A percentile compares a stretch with the other conserved stretches of the same genome.
Conservation (phyloP, 2,329 filamentous ascomycete species). For the Penicillium nordicum region DNA sequence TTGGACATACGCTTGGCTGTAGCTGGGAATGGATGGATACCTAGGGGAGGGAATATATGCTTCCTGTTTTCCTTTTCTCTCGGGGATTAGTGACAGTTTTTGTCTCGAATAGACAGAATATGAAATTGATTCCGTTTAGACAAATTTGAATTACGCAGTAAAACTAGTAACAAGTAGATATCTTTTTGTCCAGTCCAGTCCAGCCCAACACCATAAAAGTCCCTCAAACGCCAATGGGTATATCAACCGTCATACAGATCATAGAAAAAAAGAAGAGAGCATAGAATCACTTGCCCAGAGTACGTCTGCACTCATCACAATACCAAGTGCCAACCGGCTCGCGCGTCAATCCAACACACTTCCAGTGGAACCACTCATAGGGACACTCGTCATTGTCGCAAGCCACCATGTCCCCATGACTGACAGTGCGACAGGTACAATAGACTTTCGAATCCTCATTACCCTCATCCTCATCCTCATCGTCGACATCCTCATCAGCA, state of each 20-base stretch:
- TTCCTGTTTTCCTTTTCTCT: neutral
- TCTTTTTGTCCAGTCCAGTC: neutral
- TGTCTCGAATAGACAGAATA: slow-evolving; percentile 2
- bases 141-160: neutral
- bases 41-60: neutral
- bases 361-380: slow-evolving; percentile 66
- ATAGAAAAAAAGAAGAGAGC: slow-evolving; percentile 1
- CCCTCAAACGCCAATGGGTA: slow-evolving; percentile 18
- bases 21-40: slow-evolving; percentile 4
- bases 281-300: slow-evolving; percentile 33
- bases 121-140: slow-evolving; percentile 4
- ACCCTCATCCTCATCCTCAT: slow-evolving; percentile 49
- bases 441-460: slow-evolving; percentile 61
- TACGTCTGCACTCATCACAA: slow-evolving; percentile 51
- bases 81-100: neutral
- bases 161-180: neutral
- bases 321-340: slow-evolving; percentile 59
- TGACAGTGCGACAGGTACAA: slow-evolving; percentile 63
- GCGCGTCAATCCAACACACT: slow-evolving; percentile 59
- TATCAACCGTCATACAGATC: slow-evolving; percentile 16
- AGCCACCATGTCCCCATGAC: slow-evolving; percentile 65
- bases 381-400: slow-evolving; percentile 64
- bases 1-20: slow-evolving; percentile 6
- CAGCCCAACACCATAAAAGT: neutral
- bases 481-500: slow-evolving; percentile 44